A percentile compares a stretch with the other conserved stretches of the same genome.
phyloP scores from a whole-genome alignment of 2,329 filamentous ascomycete genomes.

The Calonectria pseudoturangicola region DNA sequence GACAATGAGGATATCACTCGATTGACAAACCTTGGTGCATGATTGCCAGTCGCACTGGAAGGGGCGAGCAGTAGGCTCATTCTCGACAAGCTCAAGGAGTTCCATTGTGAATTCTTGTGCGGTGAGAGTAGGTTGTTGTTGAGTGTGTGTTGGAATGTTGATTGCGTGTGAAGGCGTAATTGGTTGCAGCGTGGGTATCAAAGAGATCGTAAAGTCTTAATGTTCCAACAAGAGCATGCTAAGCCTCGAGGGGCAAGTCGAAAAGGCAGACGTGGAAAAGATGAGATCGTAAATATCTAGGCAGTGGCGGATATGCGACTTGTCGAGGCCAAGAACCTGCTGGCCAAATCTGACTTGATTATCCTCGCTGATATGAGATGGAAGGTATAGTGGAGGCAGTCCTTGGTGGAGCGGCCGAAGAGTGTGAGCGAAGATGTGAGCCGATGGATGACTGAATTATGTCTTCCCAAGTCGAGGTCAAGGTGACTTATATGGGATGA shows the following conservation, averaged over 20 bases:
- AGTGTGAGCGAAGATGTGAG: slow-evolving; percentile 12
- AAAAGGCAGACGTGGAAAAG: slow-evolving; percentile 1
- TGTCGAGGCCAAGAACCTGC: slow-evolving; percentile 25
- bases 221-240: slow-evolving; percentile 34
- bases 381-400: slow-evolving; percentile 6
- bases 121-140: background rate
- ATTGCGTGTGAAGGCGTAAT: slow-evolving; percentile 3
- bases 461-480: slow-evolving; percentile 5
- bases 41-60: slow-evolving; percentile 79
- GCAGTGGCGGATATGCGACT: slow-evolving; percentile 3
- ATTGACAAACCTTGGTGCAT: slow-evolving; percentile 73
- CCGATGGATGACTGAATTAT: slow-evolving; percentile 21
- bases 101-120: slow-evolving; percentile 65
- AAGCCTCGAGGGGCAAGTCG: slow-evolving; percentile 13
- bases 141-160: background rate
- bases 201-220: slow-evolving; percentile 10
- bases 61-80: slow-evolving; percentile 77
- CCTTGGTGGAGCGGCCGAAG: slow-evolving; percentile 11
- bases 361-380: slow-evolving; percentile 12
- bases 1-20: background rate
- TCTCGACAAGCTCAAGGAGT: slow-evolving; percentile 78
- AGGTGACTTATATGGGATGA: slow-evolving; percentile 16
- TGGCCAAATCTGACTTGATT: slow-evolving; percentile 25
- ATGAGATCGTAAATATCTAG: slow-evolving; percentile 13
- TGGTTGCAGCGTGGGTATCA: slow-evolving; percentile 21